Base-by-base conservation (phyloP, 257 asterid genomes). In the Solanum chilense region DNA sequence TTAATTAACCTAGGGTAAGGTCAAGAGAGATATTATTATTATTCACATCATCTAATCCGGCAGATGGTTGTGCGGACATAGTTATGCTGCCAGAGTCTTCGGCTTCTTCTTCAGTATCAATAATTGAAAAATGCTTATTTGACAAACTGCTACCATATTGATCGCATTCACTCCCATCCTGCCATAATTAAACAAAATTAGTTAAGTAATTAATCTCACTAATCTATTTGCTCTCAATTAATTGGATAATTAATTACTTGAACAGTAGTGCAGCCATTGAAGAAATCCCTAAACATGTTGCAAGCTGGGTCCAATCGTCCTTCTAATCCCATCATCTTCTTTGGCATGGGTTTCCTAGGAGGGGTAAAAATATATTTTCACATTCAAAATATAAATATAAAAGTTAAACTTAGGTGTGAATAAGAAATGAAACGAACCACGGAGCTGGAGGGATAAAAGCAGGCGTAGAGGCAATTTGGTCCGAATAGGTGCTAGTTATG, bases 1-100 rank as follows among this genome's bases (percentile, higher is more conserved):
- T 33, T 31, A n/a, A 70, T 23, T 66, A 62, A 69, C 94, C 94
- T 70, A 94, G 97, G 74, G 93, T 94, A 47, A 94, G 94, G 35
- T 94, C 97, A 37, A 94, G 95, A 12, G 93, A 92, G 85, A 94
- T 37, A 78, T 64, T 88, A 75, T 89, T 23, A 58, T 58, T 58
- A 58, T 58, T 85, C 68, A 45, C 88, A 70, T 68, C 37, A 62
- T 88, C 89, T 14, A 37, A 31, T 41, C 82, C 44, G 60, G 73
- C 85, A 39, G 89, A 89, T 78, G 83, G 74, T 21, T 56, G 73
- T 6, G 86, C 66, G 60, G 52, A 37, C 84, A 76, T 35, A 82
- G 64, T 47, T 14, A 20, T 45, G 84, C 41, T 78, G 56, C 84
- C 31, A 0, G 85, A 47, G 42, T 47, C 68, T 80, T 45, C 12